phyloP scores from a whole-genome alignment of 192 early-diverging fungal species.

The Lobosporangium transversale region DNA sequence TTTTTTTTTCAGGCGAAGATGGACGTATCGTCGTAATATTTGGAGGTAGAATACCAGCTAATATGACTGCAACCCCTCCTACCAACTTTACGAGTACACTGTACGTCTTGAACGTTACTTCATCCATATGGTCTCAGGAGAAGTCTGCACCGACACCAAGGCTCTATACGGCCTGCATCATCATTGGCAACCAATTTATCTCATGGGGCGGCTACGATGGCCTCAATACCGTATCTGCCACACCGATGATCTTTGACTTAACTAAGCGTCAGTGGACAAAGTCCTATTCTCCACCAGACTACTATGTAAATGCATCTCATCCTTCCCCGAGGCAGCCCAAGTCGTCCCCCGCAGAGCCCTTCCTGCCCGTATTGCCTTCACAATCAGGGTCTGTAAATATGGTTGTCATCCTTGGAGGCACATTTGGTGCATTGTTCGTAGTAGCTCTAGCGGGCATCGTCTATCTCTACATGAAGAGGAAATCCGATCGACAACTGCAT shows the following conservation, averaged over 20 bases:
- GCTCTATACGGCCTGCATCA: constrained; percentile 28
- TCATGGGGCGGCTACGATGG: constrained; percentile 34
- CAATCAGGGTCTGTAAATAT: background rate
- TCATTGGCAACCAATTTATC: constrained; percentile 30
- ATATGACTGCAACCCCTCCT: background rate
- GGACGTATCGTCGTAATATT: constrained; percentile 24
- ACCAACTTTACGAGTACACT: constrained; percentile 12
- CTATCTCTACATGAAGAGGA: background rate
- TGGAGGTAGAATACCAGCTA: constrained; percentile 14
- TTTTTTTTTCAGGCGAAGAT: constrained; percentile 12
- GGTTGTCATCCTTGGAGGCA: constrained; percentile 19
- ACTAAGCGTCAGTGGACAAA: constrained; percentile 8
- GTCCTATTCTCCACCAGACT: constrained; percentile 17
- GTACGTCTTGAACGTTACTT: constrained; percentile 17
- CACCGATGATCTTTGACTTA: constrained; percentile 31
- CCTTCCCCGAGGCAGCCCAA: background rate
- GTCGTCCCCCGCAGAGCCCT: background rate
- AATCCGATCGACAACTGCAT: background rate
- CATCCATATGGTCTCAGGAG: constrained; percentile 6
- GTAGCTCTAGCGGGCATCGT: background rate
- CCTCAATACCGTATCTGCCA: background rate
- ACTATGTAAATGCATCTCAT: background rate
- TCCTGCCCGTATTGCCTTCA: background rate
- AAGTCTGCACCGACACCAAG: background rate
- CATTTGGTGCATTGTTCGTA: constrained; percentile 7